Evolutionary conservation across 2,329 filamentous ascomycete genomes (phyloP).

Genomic region (Dactylonectria estremocensis): DNA sequence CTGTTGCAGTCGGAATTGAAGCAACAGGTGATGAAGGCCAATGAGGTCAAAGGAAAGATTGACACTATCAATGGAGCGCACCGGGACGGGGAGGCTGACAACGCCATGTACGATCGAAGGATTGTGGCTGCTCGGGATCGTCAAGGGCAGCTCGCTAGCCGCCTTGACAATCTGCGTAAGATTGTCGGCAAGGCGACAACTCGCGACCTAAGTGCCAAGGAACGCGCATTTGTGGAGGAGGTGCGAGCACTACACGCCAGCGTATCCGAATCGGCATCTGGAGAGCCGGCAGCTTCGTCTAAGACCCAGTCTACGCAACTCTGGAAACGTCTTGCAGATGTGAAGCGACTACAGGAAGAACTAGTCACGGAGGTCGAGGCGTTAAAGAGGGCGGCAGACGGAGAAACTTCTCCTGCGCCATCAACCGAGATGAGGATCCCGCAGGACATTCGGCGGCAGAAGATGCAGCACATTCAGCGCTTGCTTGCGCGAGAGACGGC

Average conservation of each 20-base stretch:
- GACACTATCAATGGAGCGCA: conserved; percentile 71
- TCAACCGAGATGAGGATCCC: conserved; percentile 67
- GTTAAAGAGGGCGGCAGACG: conserved; percentile 53
- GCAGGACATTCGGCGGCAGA: conserved; percentile 72
- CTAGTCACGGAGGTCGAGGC: conserved; percentile 67
- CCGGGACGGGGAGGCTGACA: conserved; percentile 66
- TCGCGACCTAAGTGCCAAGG: conserved; percentile 61
- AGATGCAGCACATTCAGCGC: conserved; percentile 74
- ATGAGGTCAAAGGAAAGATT: conserved; percentile 76
- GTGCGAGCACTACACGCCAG: conserved; percentile 69
- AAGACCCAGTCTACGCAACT: conserved; percentile 63
- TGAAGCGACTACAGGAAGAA: conserved; percentile 68
- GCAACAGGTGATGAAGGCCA: conserved; percentile 77
- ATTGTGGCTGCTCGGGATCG: conserved; percentile 68
- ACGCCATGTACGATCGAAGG: conserved; percentile 72
- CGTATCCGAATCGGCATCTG: conserved; percentile 56
- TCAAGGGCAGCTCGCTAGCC: conserved; percentile 70
- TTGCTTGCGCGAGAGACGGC: conserved; percentile 78
- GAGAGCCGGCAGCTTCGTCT: conserved; percentile 50
- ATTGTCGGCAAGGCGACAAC: conserved; percentile 59
- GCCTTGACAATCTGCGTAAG: conserved; percentile 72
- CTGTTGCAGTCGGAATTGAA: conserved; percentile 77
- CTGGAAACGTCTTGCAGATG: conserved; percentile 71
- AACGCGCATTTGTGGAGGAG: conserved; percentile 63
- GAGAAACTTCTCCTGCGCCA: conserved; percentile 42